These are phyloP conservation scores for Lenzites betulinus DNA, from an alignment of 768 basidiomycete species.

Conservation along the genomic window DNA sequence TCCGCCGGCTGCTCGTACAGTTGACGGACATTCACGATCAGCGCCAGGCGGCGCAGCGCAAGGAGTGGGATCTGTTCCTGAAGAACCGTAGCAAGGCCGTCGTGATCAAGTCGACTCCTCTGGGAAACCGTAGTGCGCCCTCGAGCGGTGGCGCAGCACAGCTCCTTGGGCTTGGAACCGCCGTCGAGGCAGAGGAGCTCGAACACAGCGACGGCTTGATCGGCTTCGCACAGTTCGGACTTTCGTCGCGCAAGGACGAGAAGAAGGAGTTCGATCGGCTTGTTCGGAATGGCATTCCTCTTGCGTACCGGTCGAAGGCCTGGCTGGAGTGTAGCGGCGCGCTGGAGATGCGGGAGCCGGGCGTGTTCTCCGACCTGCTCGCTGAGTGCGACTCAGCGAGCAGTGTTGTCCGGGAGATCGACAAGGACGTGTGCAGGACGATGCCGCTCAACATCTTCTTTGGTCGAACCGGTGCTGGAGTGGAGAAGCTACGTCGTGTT, in stretches of 20 bases:
- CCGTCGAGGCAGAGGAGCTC: conserved; percentile 71
- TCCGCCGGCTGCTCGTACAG: conserved; percentile 71
- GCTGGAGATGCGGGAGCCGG: conserved; percentile 89
- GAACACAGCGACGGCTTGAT: conserved; percentile 83
- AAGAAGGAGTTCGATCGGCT: conserved; percentile 78
- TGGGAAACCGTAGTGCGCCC: conserved; percentile 16
- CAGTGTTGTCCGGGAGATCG: conserved; percentile 76
- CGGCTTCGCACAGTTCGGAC: conserved; percentile 87
- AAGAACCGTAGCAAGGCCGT: conserved; percentile 59
- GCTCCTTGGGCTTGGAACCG: conserved; percentile 66
- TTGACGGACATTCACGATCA: conserved; percentile 83
- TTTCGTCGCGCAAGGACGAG: conserved; percentile 69
- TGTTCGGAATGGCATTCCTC: conserved; percentile 84
- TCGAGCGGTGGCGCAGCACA: conserved; percentile 54
- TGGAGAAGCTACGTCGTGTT: conserved; percentile 87
- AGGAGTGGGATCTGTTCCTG: conserved; percentile 90
- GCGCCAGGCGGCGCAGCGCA: conserved; percentile 64
- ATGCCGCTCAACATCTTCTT: conserved; percentile 97
- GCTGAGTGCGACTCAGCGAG: conserved; percentile 47
- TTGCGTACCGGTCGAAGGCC: conserved; percentile 83
- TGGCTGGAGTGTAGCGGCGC: conserved; percentile 96
- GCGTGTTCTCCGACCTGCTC: conserved; percentile 85
- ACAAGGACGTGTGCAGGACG: conserved; percentile 92
- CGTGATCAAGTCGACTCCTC: conserved; percentile 28
- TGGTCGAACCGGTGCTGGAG: conserved; percentile 94